Conservation (phyloP, 257 asterid genomes). For the Scutellaria galericulata region DNA sequence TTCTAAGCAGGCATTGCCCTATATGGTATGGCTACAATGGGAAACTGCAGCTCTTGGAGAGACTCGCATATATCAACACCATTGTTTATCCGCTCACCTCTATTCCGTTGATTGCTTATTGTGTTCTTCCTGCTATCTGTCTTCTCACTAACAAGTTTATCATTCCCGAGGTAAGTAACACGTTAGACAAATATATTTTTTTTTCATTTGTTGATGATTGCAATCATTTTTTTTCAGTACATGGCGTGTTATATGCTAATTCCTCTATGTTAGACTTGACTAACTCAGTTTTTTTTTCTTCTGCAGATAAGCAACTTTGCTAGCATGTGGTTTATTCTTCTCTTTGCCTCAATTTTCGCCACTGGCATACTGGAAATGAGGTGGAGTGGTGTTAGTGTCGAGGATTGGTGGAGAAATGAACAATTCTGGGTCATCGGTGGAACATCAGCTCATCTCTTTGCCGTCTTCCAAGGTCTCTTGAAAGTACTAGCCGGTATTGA, state of each 20-base stretch:
- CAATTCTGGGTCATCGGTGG: slow-evolving; percentile 99
- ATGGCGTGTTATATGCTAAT: not conserved
- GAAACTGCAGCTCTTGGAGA: slow-evolving; percentile 65
- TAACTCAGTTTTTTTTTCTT: slow-evolving; percentile 9
- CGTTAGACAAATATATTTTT: not conserved
- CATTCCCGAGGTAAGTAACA: slow-evolving; percentile 67
- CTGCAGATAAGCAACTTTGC: slow-evolving; percentile 89
- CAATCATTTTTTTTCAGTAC: not conserved
- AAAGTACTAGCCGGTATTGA: slow-evolving; percentile 92
- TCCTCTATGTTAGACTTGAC: not conserved
- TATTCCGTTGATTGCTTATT: slow-evolving; percentile 77
- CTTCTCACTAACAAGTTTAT: slow-evolving; percentile 86
- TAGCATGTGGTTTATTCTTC: slow-evolving; percentile 87
- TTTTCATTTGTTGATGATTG: not conserved
- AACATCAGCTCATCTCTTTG: slow-evolving; percentile 92
- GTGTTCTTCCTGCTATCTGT: slow-evolving; percentile 88
- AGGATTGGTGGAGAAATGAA: slow-evolving; percentile 98
- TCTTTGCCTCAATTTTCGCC: slow-evolving; percentile 74
- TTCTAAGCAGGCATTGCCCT: slow-evolving; percentile 90
- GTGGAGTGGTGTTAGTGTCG: slow-evolving; percentile 87
- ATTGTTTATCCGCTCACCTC: slow-evolving; percentile 90
- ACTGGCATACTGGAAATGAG: slow-evolving; percentile 86
- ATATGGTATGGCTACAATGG: slow-evolving; percentile 91
- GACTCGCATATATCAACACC: slow-evolving; percentile 86
- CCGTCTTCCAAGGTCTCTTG: slow-evolving; percentile 90